These are phyloP conservation scores for Aspergillus taichungensis DNA, from an alignment of 495 filamentous ascomycete genomes.

Conservation along the genomic window DNA sequence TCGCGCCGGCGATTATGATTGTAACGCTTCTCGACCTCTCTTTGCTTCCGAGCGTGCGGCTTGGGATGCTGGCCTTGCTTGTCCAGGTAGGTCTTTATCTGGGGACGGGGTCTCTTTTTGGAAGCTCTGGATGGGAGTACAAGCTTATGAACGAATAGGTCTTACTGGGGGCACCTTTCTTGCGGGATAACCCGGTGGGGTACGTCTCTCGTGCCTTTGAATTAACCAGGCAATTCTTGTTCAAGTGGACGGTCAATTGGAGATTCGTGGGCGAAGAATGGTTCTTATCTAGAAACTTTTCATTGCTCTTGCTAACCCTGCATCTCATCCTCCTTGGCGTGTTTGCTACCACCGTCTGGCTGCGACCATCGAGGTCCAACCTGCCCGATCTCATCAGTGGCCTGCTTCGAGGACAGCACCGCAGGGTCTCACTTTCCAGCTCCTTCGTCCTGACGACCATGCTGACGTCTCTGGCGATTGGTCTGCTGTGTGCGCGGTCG, in stretches of 20 bases:
- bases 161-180: slow-evolving; percentile 67
- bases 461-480: slow-evolving; percentile 71
- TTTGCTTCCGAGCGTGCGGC: slow-evolving; percentile 49
- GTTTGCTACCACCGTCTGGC: slow-evolving; percentile 53
- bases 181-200: slow-evolving; percentile 53
- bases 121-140: not conserved
- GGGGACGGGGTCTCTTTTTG: not conserved
- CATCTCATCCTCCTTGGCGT: slow-evolving; percentile 57
- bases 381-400: slow-evolving; percentile 43
- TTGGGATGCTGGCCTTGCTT: slow-evolving; percentile 61
- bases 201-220: slow-evolving; percentile 83
- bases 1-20: slow-evolving; percentile 68
- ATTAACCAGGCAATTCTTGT: slow-evolving; percentile 79
- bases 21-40: slow-evolving; percentile 64
- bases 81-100: slow-evolving; percentile 48
- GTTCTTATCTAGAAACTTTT: slow-evolving; percentile 72
- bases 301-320: slow-evolving; percentile 53
- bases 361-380: slow-evolving; percentile 39
- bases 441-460: slow-evolving; percentile 70
- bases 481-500: slow-evolving; percentile 81
- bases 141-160: slow-evolving; percentile 27
- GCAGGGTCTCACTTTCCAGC: slow-evolving; percentile 54
- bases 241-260: slow-evolving; percentile 99
- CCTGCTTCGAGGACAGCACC: slow-evolving; percentile 43
- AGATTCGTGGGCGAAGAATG: slow-evolving; percentile 74